Evolutionary conservation across 345 rosid genomes (phyloP).

Genomic region (Citrus sp.): DNA sequence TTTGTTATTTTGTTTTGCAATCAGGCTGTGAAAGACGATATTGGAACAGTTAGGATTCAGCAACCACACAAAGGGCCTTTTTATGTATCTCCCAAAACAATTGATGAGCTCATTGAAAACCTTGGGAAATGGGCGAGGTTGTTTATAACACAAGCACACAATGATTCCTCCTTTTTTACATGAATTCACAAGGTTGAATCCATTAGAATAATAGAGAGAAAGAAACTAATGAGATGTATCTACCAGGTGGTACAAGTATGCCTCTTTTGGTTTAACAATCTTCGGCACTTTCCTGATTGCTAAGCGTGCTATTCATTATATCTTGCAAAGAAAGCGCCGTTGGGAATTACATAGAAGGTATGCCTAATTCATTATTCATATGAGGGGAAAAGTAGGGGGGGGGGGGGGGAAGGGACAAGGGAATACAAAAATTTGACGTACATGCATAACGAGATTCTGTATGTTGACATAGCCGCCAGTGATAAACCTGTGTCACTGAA

Average conservation of each 20-base stretch:
- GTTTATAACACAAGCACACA: neutral
- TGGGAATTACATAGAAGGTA: constrained; percentile 56
- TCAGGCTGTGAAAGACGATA: constrained; percentile 86
- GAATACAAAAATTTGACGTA: neutral
- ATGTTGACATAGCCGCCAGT: neutral
- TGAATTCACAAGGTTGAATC: neutral
- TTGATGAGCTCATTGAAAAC: constrained; percentile 58
- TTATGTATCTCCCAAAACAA: constrained; percentile 76
- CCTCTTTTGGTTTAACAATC: constrained; percentile 63
- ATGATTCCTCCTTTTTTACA: neutral
- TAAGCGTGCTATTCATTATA: constrained; percentile 48
- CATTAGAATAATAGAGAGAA: constrained; percentile 1
- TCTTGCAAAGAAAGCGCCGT: constrained; percentile 60
- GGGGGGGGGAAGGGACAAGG: too few relatives aligned
- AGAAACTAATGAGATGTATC: constrained; percentile 15
- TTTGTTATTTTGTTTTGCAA: constrained; percentile 16
- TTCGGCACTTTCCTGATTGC: constrained; percentile 66
- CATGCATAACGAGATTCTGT: neutral
- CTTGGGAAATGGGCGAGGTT: constrained; percentile 90
- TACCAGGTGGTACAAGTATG: constrained; percentile 68
- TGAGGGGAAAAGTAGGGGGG: too few relatives aligned
- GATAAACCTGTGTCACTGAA: neutral
- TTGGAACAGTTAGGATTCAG: constrained; percentile 78
- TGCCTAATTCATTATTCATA: neutral
- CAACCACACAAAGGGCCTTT: constrained; percentile 86